Percentiles rank a stretch among this genome's conserved stretches.
phyloP scores from a whole-genome alignment of 495 filamentous ascomycete genomes.

The Daldinia vernicosa region DNA sequence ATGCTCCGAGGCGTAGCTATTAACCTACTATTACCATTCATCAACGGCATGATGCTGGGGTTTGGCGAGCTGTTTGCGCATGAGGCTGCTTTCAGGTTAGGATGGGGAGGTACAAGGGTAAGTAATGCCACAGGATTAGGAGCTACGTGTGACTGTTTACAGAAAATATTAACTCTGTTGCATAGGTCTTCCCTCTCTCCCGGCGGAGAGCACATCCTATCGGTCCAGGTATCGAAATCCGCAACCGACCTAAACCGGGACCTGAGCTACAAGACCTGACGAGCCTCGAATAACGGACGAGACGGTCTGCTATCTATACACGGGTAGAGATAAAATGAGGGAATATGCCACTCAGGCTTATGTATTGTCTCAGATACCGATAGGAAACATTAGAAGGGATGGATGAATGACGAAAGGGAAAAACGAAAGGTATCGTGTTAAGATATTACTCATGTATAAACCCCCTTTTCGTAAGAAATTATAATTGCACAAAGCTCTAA shows the following conservation, averaged over 20 bases:
- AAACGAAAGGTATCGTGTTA: not conserved
- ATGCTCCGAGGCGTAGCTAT: slow-evolving; percentile 89
- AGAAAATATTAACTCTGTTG: slow-evolving; percentile 1
- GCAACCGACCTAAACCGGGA: slow-evolving; percentile 50
- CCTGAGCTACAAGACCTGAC: slow-evolving; percentile 55
- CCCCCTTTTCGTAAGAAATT: not conserved
- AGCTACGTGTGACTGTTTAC: not conserved
- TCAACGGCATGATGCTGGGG: slow-evolving; percentile 98
- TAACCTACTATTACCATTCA: slow-evolving; percentile 91
- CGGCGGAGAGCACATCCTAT: slow-evolving; percentile 56
- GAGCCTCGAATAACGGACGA: slow-evolving; percentile 56
- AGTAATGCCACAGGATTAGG: slow-evolving; percentile 24
- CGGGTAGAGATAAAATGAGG: slow-evolving; percentile 6
- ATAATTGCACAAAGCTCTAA: not conserved
- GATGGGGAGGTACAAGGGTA: slow-evolving; percentile 95
- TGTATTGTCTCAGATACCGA: not conserved
- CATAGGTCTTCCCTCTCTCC: slow-evolving; percentile 59
- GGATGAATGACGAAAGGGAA: not conserved
- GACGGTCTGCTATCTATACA: slow-evolving; percentile 15
- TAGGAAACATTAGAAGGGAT: not conserved
- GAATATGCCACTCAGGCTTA: not conserved
- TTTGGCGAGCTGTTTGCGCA: slow-evolving; percentile 97
- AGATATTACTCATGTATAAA: not conserved
- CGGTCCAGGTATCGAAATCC: slow-evolving; percentile 63
- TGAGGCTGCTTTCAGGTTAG: slow-evolving; percentile 89